Evolutionary conservation across 495 filamentous ascomycete genomes (phyloP).

Genomic region (Penicillium verhagenii): DNA sequence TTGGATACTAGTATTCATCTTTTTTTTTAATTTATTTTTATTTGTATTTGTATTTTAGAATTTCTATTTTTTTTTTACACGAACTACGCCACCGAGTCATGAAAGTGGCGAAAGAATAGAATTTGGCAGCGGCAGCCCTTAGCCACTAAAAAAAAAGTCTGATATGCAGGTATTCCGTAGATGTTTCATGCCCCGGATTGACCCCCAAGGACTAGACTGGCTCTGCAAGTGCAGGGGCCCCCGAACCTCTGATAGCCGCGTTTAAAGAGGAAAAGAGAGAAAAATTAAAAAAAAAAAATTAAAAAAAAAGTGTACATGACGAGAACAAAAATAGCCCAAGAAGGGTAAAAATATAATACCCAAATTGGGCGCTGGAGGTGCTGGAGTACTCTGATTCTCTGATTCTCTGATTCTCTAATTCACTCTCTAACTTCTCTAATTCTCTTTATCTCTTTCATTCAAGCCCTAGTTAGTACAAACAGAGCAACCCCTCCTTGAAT

Average conservation of each 20-base stretch:
- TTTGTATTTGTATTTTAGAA: neutral
- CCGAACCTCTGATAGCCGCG: slow-evolving; percentile 8
- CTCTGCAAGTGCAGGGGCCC: slow-evolving; percentile 12
- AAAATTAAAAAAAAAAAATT: slow-evolving; percentile 5
- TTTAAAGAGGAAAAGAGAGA: too few relatives aligned
- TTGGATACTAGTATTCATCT: neutral
- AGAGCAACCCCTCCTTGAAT: neutral
- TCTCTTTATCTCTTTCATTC: neutral
- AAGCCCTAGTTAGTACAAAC: neutral
- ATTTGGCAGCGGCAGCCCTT: neutral
- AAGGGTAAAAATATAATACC: too few relatives aligned
- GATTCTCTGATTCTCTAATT: too few relatives aligned
- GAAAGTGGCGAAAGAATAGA: slow-evolving; percentile 14
- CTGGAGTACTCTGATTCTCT: too few relatives aligned
- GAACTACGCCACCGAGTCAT: slow-evolving; percentile 23
- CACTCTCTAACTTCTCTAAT: too few relatives aligned
- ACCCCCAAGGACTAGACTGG: slow-evolving; percentile 3
- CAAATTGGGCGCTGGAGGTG: too few relatives aligned
- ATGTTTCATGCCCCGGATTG: slow-evolving; percentile 15
- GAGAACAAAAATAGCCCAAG: too few relatives aligned
- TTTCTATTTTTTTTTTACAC: neutral
- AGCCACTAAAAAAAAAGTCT: neutral
- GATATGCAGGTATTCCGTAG: neutral
- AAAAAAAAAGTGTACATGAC: neutral
- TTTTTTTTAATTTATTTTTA: neutral